These are phyloP conservation scores for Fusarium oxysporum DNA, from an alignment of 2,329 filamentous ascomycete genomes.

Conservation along the genomic window DNA sequence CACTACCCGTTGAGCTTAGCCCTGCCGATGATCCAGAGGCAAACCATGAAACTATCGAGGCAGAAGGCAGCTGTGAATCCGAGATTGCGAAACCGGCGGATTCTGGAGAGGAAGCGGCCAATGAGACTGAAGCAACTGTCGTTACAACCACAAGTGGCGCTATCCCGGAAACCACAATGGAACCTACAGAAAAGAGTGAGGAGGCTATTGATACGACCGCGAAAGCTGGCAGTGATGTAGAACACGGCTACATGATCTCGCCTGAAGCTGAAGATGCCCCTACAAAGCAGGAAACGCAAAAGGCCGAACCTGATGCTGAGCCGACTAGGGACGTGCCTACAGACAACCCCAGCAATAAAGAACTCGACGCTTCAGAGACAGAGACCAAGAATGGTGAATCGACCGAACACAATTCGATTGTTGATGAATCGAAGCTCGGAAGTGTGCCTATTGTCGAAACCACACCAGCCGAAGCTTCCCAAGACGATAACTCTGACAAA, in stretches of 20 bases:
- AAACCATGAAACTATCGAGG: slow-evolving; percentile 1
- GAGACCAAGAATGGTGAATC: background rate
- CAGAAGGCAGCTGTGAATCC: background rate
- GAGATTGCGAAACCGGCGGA: background rate
- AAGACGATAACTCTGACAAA: slow-evolving; percentile 1
- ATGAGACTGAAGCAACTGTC: background rate
- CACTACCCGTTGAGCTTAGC: slow-evolving; percentile 1
- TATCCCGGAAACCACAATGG: slow-evolving; percentile 1
- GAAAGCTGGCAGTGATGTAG: background rate
- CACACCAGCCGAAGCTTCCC: background rate
- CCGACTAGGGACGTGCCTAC: background rate
- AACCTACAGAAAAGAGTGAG: slow-evolving; percentile 5
- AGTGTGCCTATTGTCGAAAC: background rate
- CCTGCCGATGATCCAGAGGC: background rate
- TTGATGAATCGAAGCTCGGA: background rate
- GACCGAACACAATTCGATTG: background rate
- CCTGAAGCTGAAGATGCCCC: background rate
- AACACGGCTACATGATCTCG: background rate
- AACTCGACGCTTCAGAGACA: background rate
- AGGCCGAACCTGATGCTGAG: slow-evolving; percentile 1
- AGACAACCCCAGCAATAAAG: background rate
- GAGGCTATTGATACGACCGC: background rate
- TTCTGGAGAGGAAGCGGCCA: background rate
- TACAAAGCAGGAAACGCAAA: slow-evolving; percentile 1
- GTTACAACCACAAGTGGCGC: background rate